Percentiles rank a stretch among this genome's conserved stretches.
Evolutionary conservation across 1,284 basidiomycete species (phyloP).

Genomic region (Pseudozyma hubeiensis): DNA sequence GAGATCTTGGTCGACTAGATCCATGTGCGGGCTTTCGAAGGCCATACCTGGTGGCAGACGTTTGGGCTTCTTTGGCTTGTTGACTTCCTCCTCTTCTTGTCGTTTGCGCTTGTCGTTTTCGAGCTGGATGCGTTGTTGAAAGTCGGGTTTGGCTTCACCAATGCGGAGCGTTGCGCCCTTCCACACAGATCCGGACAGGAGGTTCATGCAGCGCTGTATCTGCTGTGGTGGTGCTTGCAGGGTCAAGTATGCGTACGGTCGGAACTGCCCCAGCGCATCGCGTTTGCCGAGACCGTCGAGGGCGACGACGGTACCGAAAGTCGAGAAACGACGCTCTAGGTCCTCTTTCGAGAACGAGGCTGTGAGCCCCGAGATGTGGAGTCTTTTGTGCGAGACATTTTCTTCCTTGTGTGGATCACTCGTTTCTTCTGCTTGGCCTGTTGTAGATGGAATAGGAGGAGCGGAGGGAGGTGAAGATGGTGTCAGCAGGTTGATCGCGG

Average conservation of each 20-base stretch:
- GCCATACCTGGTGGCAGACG: slow-evolving; percentile 50
- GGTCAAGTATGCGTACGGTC: slow-evolving; percentile 57
- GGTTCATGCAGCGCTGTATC: slow-evolving; percentile 53
- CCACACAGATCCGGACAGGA: slow-evolving; percentile 62
- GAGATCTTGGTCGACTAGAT: slow-evolving; percentile 37
- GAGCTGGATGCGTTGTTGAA: slow-evolving; percentile 27
- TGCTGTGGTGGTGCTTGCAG: slow-evolving; percentile 47
- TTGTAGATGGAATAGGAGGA: not conserved
- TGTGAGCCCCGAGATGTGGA: slow-evolving; percentile 63
- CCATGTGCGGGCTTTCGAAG: slow-evolving; percentile 43
- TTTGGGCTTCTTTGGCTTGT: slow-evolving; percentile 28
- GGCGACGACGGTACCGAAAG: slow-evolving; percentile 54
- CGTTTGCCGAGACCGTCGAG: slow-evolving; percentile 50
- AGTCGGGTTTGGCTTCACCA: slow-evolving; percentile 58
- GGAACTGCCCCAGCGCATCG: slow-evolving; percentile 47
- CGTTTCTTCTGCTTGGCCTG: slow-evolving; percentile 49
- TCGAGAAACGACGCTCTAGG: slow-evolving; percentile 51
- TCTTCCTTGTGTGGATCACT: slow-evolving; percentile 51
- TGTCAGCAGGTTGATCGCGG: slow-evolving; percentile 7
- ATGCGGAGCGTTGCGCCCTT: slow-evolving; percentile 62
- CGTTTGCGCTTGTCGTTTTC: slow-evolving; percentile 26
- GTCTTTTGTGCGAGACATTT: slow-evolving; percentile 51
- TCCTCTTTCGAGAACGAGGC: slow-evolving; percentile 53
- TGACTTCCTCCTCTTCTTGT: slow-evolving; percentile 24
- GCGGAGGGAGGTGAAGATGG: not conserved